These are phyloP conservation scores for Metschnikowia kunwiensis DNA, from an alignment of 805 yeast species.

Conservation along the genomic window DNA sequence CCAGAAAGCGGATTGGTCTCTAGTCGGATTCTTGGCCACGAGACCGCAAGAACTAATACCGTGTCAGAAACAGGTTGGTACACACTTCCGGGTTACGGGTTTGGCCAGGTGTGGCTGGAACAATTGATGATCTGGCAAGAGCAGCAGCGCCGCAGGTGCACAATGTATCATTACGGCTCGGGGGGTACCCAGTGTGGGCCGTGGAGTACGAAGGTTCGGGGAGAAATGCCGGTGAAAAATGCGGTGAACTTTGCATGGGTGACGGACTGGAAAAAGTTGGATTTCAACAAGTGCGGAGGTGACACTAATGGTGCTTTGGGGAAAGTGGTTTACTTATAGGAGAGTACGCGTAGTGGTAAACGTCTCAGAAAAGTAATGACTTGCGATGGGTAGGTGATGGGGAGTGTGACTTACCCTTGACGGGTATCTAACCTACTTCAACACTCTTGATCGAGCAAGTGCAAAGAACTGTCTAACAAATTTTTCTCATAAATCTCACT, in stretches of 20 bases:
- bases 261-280: conserved; percentile 2
- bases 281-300: neutral
- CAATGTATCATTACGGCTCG: neutral
- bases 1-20: neutral
- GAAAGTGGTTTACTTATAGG: too few relatives aligned
- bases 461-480: too few relatives aligned
- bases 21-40: neutral
- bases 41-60: neutral
- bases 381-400: too few relatives aligned
- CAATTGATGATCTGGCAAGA: conserved; percentile 8
- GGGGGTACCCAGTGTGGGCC: neutral
- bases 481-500: too few relatives aligned
- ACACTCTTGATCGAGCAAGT: too few relatives aligned
- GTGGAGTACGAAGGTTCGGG: neutral
- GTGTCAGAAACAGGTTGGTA: neutral
- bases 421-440: too few relatives aligned
- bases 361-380: too few relatives aligned
- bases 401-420: too few relatives aligned
- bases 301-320: neutral
- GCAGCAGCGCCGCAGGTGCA: conserved; percentile 3
- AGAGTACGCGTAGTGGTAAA: too few relatives aligned
- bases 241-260: conserved; percentile 2
- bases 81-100: conserved; percentile 2
- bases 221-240: neutral
- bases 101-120: conserved; percentile 9